Base-by-base conservation (phyloP, 345 rosid species). In the Salix viminalis region DNA sequence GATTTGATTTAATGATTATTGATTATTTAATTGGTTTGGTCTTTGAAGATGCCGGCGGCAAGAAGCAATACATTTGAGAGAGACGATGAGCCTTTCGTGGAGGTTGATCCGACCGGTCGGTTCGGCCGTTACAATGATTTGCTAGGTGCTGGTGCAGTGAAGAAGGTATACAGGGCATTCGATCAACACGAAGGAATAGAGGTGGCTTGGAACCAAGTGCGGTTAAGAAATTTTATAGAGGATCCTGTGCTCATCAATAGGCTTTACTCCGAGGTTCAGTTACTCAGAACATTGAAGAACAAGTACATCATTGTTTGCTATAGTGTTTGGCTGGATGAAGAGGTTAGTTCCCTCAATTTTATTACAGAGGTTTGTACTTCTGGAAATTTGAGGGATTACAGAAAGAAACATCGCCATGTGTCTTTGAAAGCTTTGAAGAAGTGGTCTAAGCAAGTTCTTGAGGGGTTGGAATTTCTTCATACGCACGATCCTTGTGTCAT, bases 141-240 rank as follows among this genome's bases (percentile, higher is more conserved):
- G 54, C 90, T 90, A 2, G 91, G 94, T 66, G 77, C 79, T 19
- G 94, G 94, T 72, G 89, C 91, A 0, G 90, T 88, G 72, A 90
- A 90, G 85, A 90, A 86, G 81, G 94, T 90, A 32, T 90, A 90
- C 37, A 83, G 94, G 70, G 94, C 89, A n/a, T 90, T 90, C 68
- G 94, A 90, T 79, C 92, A 90, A 77, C 91, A 87, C 81, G 91
- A 90, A 86, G 92, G 92, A 7, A 87, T 85, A 44, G 94, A 90
- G 81, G 94, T 90, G 77, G 94, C 92, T 6, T 90, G 94, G 94
- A 90, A 90, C 80, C 92, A 87, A 81, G 94, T 89, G 54, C 84
- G 85, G 58, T 75, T 90, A 82, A 77, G 86, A 54, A 83, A 83
- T 41, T 87, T 87, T 70, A 79, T 77, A 21, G 88, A 85, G 15